Conservation (phyloP, 306 rosid species). For the Parietaria judaica region DNA sequence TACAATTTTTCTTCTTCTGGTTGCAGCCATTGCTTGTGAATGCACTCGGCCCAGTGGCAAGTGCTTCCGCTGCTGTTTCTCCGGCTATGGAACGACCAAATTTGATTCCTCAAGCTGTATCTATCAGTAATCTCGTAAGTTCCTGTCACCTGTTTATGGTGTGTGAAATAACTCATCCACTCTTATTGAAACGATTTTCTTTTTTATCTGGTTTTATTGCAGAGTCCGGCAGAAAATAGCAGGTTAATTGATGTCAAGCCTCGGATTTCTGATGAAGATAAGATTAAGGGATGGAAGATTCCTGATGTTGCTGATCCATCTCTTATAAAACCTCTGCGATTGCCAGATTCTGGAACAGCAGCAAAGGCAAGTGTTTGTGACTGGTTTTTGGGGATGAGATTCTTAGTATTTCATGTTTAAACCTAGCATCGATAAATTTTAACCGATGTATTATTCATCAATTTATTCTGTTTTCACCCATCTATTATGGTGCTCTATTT, state of each 20-base stretch:
- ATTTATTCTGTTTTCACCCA: not conserved
- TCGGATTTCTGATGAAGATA: slow-evolving; percentile 33
- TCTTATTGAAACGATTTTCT: slow-evolving; percentile 5
- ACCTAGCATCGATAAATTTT: not conserved
- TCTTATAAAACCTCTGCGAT: slow-evolving; percentile 28
- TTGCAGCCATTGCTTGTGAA: slow-evolving; percentile 38
- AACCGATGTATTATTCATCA: no score
- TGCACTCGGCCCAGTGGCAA: slow-evolving; percentile 30
- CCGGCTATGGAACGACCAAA: slow-evolving; percentile 27
- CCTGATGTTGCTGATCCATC: slow-evolving; percentile 33
- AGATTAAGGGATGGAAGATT: slow-evolving; percentile 30
- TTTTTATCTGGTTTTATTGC: not conserved
- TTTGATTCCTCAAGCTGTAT: slow-evolving; percentile 31
- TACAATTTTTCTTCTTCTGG: not conserved
- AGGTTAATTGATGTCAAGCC: slow-evolving; percentile 42
- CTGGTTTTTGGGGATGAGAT: not conserved
- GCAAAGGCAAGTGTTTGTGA: slow-evolving; percentile 26
- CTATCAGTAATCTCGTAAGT: slow-evolving; percentile 33
- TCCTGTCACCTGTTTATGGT: not conserved
- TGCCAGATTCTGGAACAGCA: slow-evolving; percentile 29
- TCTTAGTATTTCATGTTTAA: not conserved
- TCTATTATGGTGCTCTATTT: no score
- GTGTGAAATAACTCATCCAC: not conserved
- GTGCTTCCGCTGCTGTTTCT: slow-evolving; percentile 22
- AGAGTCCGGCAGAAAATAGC: slow-evolving; percentile 33